Evolutionary conservation across 192 early-diverging fungal species (phyloP), one percentile per base, ranked within the genome.

Genomic region (Pilobolus umbonatus): DNA sequence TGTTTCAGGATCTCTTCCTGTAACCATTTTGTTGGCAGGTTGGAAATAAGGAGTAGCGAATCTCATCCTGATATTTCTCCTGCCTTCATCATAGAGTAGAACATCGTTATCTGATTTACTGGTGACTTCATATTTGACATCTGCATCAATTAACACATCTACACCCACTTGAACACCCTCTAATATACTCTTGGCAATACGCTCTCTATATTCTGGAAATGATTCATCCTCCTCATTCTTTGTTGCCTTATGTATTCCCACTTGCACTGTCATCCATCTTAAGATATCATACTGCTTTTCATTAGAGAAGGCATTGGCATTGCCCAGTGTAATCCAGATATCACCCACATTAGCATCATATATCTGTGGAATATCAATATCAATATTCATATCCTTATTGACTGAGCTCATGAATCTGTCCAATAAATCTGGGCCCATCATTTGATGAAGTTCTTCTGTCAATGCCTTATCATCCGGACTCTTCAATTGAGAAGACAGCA

Each of bases 11-110:
- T 66, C 70, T 40, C 77, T 63, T 8, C 68, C 74, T 6, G 67
- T 54, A 5, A 76, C 75, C 75, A 76, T 76, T 3, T 67, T 28
- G 29, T 72, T 73, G 1, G 78, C 78, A 9, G 78, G 78, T 30
- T 70, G 72, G 62, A 80, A 80, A 57, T 64, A 75, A 15, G 78
- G 78, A 9, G 75, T 68, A 31, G 75, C 78, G 38, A 80, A 73
- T 10, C 78, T 65, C 36, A 80, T 66, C 7, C 76, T 35, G 0
- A 80, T 46, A 9, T 66, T 58, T 8, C 78, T 71, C n/a, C 78
- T 65, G 2, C 66, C 71, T 32, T 66, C 60, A 47, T 80, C 78
- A 5, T 72, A 71, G 10, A 80, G 32, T n/a, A 80, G 29, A 12
- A 62, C 31, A 3, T 61, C 28, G 0, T 51, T 31, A 3, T 47